Evolutionary conservation across 1,139 yeast genomes (phyloP), one percentile per base, ranked within the genome.

Genomic region (Yamadazyma blattariae): DNA sequence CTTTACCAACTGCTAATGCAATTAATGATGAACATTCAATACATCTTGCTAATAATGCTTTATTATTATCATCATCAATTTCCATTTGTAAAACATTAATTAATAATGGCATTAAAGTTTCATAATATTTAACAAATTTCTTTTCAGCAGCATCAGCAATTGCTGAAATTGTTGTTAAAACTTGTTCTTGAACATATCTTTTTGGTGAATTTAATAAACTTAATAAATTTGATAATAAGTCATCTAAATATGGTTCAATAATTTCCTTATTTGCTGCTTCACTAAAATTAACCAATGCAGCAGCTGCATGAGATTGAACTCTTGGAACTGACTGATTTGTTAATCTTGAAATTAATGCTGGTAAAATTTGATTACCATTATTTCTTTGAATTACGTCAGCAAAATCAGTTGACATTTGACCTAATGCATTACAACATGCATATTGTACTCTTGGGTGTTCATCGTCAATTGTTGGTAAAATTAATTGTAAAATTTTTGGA

Each of bases 251-350:
- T 9, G 97, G 97, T 51, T 89, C 97, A 48, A 94, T 67, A 13
- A 82, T 77, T 43, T 85, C 95, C 54, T 87, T 86, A 5, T 89
- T 67, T 3, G 98, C 96, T 45, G 85, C 89, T 58, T 92, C 98
- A 32, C 94, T 80, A 57, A 92, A 92, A 57, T 92, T 92, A 29
- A 92, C 97, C 52, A 92, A 71, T 0, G 98, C 98, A 32, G 98
- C 98, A 26, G 98, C 97, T 12, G 97, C 98, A 56, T 92, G 98
- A 0, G 97, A 89, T 63, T 90, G 97, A 19, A 92, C 98, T 52
- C 97, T 74, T 39, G 94, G 95, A 22, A 84, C 89, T 16, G 86
- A 77, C 39, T 71, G 71, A 44, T 66, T 69, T 4, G 84, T 81
- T 40, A 90, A 72, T 69, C 78, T 88, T 3, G 95, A 82, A 38